phyloP scores from a whole-genome alignment of 495 filamentous ascomycete genomes.

The Aspergillus coremiiformis region DNA sequence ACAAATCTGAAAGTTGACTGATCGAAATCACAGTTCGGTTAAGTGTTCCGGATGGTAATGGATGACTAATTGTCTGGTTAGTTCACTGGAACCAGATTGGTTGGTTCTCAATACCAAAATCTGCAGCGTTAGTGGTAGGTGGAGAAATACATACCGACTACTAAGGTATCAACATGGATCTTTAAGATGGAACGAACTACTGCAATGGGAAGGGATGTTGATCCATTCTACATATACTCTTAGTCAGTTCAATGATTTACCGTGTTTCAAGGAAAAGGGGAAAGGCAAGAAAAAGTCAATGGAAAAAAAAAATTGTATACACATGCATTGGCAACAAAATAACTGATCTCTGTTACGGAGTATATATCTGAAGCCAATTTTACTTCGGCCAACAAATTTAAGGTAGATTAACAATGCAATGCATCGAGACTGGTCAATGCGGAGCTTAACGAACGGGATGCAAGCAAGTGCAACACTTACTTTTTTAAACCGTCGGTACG shows the following conservation, averaged over 20 bases:
- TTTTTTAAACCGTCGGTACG: neutral
- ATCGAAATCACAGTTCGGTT: neutral
- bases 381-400: no score
- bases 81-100: neutral
- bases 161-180: neutral
- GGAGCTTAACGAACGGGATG: constrained; percentile 1
- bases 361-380: no score
- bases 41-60: neutral
- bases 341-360: no score
- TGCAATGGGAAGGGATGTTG: neutral
- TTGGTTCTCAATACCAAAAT: neutral
- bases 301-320: no score
- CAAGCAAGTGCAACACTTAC: neutral
- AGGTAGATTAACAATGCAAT: neutral
- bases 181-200: neutral
- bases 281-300: no score
- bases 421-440: constrained; percentile 1
- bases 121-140: neutral
- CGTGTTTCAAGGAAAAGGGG: no score
- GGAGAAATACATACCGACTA: neutral
- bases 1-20: neutral
- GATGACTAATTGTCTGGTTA: neutral
- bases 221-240: neutral
- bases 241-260: neutral
- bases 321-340: no score